Conservation (phyloP, 805 yeast genomes). For the Teunomyces lycoperdinae region DNA sequence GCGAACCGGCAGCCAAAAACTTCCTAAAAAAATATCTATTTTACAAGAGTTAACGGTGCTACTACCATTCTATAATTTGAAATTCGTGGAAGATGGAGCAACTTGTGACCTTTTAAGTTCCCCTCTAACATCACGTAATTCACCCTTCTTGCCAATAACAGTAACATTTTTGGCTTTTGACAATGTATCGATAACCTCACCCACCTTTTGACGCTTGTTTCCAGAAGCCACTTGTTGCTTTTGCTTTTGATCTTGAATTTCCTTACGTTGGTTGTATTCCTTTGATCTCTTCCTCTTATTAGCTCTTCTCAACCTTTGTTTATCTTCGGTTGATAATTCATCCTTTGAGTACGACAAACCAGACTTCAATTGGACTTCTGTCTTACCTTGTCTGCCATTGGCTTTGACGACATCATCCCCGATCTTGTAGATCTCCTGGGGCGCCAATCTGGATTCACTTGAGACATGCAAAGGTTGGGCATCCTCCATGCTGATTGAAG, state of each 20-base stretch:
- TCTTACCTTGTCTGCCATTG: slow-evolving; percentile 28
- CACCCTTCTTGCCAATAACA: slow-evolving; percentile 73
- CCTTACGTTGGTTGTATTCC: slow-evolving; percentile 38
- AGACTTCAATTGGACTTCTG: slow-evolving; percentile 66
- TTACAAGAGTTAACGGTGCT: slow-evolving; percentile 1
- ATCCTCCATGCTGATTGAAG: slow-evolving; percentile 90
- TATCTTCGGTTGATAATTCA: slow-evolving; percentile 81
- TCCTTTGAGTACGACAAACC: slow-evolving; percentile 80
- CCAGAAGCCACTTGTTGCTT: slow-evolving; percentile 26
- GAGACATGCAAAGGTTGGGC: slow-evolving; percentile 89
- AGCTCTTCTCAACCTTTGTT: slow-evolving; percentile 82
- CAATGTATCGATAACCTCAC: slow-evolving; percentile 67
- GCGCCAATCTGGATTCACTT: slow-evolving; percentile 75
- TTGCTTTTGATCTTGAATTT: slow-evolving; percentile 23
- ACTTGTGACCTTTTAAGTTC: slow-evolving; percentile 49
- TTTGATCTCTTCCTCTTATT: slow-evolving; percentile 77
- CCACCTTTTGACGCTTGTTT: slow-evolving; percentile 53
- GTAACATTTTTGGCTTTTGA: slow-evolving; percentile 73
- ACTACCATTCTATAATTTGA: slow-evolving; percentile 23
- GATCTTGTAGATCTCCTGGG: slow-evolving; percentile 82
- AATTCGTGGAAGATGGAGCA: slow-evolving; percentile 26
- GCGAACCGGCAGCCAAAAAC: not conserved
- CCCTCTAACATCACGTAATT: slow-evolving; percentile 70
- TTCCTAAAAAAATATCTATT: not conserved
- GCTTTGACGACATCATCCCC: slow-evolving; percentile 36